Evolutionary conservation across 306 rosid genomes (phyloP), one percentile per base, ranked within the genome.

Genomic region (Corylus americana): DNA sequence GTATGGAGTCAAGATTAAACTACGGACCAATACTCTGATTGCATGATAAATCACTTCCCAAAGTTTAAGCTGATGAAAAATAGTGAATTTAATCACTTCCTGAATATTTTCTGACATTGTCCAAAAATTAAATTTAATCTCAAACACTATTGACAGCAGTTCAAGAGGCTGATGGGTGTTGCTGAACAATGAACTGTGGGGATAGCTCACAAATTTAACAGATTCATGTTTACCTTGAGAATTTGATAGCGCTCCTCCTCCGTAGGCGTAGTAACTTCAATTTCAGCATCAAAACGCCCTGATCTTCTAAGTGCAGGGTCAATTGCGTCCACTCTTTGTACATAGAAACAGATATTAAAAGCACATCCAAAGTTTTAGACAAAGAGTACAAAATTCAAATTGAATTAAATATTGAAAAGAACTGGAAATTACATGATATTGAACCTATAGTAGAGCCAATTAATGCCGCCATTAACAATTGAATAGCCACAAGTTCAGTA

Each of bases 211-310:
- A 25, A 44, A 66, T 14, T 64, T 11, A 55, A 68, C 55, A 75
- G 63, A 55, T 50, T 25, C 50, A 85, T 64, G 74, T 70, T 77
- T 75, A 95, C 98, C 98, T 87, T 90, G 58, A 95, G 91, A 85
- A 95, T 95, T 86, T 92, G 90, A 79, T 80, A 82, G 37, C 94
- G 95, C 62, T 92, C 98, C 73, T 89, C 90, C 85, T 91, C 94
- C 62, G 81, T 84, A 76, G 97, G 98, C 27, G 90, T 87, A 61
- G 96, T 82, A 59, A 95, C 97, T 89, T 92, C 98, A 76, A 90
- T 83, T 84, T 95, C 98, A 82, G 89, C 81, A 85, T 91, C 97
- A 89, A 95, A 92, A 75, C 94, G 98, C 37, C 98, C 98, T 47
- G 81, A 82, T 84, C 98, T 86, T 86, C 98, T 88, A 64, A 92